phyloP scores from a whole-genome alignment of 345 rosid species.

The Balakata baccata region DNA sequence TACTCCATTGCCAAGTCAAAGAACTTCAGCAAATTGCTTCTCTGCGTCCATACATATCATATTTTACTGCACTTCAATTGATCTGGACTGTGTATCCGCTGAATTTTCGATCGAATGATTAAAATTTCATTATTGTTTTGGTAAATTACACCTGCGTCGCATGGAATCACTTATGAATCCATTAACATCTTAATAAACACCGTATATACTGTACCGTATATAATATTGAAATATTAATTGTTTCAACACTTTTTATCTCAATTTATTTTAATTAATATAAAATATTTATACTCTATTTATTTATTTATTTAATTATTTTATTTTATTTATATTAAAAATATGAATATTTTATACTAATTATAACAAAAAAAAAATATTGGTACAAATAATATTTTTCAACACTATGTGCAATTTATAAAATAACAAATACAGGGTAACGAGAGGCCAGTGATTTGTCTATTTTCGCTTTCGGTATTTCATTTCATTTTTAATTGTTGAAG shows the following conservation, averaged over 20 bases:
- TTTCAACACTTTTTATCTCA: too few relatives aligned
- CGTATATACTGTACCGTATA: too few relatives aligned
- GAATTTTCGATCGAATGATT: background rate
- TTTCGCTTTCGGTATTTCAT: background rate
- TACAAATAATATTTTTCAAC: too few relatives aligned
- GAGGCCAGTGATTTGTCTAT: background rate
- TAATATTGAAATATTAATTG: background rate
- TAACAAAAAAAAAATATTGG: too few relatives aligned
- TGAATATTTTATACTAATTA: too few relatives aligned
- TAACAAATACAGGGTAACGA: background rate
- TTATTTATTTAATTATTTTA: too few relatives aligned
- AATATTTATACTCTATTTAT: too few relatives aligned
- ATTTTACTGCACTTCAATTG: background rate
- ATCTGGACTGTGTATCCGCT: background rate
- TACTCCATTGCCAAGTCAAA: slow-evolving; percentile 4
- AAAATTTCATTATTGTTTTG: too few relatives aligned
- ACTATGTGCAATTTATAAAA: too few relatives aligned
- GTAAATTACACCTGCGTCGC: background rate
- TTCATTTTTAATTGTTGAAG: background rate
- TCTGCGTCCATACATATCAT: background rate
- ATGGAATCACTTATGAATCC: background rate
- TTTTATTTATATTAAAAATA: too few relatives aligned
- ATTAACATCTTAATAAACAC: background rate
- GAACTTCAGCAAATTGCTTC: background rate
- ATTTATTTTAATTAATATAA: too few relatives aligned